phyloP scores from a whole-genome alignment of 2,329 filamentous ascomycete species.

The Neoascochyta sp. region DNA sequence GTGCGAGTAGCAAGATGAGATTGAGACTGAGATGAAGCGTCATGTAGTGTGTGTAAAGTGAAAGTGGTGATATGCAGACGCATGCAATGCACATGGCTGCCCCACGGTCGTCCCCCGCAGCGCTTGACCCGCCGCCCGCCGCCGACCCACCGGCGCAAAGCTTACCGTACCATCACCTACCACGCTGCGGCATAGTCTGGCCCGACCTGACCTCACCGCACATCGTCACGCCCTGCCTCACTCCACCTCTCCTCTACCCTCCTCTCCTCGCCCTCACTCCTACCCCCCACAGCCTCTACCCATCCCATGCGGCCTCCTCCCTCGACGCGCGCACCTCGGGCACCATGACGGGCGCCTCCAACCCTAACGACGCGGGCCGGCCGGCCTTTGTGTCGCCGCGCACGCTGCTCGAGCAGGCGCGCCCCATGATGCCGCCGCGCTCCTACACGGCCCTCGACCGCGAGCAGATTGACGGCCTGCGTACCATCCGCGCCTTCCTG shows the following conservation, averaged over 20 bases:
- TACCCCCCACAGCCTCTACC: too few species aligned
- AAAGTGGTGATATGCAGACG: too few species aligned
- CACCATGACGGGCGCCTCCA: conserved; percentile 37
- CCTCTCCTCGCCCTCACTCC: conserved; percentile 10
- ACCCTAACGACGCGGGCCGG: conserved; percentile 14
- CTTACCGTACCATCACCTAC: too few species aligned
- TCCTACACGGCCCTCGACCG: conserved; percentile 62
- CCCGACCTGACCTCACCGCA: background rate
- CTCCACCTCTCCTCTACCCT: conserved; percentile 5
- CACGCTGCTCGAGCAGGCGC: conserved; percentile 30
- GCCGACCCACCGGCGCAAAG: too few species aligned
- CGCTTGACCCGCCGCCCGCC: too few species aligned
- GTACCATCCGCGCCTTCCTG: conserved; percentile 90
- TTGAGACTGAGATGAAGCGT: too few species aligned
- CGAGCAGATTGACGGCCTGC: conserved; percentile 77
- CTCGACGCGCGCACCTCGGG: conserved; percentile 28
- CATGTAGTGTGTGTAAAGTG: too few species aligned
- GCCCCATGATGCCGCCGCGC: conserved; percentile 22
- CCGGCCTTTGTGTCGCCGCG: conserved; percentile 24
- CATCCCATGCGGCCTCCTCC: conserved; percentile 34
- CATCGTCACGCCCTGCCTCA: background rate
- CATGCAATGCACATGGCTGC: too few species aligned
- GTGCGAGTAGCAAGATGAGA: too few species aligned
- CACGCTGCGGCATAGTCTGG: too few species aligned
- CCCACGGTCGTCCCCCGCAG: too few species aligned